Evolutionary conservation across 2,329 filamentous ascomycete genomes (phyloP).

Genomic region (Cytospora leucostoma): DNA sequence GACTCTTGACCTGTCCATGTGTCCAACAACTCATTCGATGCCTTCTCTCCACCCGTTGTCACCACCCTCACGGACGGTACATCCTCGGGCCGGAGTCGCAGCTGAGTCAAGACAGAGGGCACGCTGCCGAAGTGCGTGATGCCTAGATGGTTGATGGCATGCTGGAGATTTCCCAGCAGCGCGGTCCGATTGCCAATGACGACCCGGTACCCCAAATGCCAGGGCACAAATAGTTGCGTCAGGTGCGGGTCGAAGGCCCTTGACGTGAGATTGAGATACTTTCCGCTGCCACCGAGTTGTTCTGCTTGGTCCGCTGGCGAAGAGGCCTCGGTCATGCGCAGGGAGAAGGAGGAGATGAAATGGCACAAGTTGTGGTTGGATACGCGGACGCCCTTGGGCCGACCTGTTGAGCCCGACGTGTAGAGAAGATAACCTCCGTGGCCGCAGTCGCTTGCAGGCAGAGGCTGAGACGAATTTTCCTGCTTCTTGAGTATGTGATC

Average conservation of each 20-base stretch:
- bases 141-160: constrained; percentile 13
- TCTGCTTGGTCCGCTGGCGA: constrained; percentile 17
- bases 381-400: constrained; percentile 39
- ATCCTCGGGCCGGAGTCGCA: constrained; percentile 13
- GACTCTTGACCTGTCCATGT: constrained; percentile 3
- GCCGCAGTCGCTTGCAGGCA: background rate
- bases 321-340: constrained; percentile 27
- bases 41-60: constrained; percentile 39
- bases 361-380: constrained; percentile 30
- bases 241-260: constrained; percentile 29
- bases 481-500: constrained; percentile 12
- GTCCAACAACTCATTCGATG: constrained; percentile 28
- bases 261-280: constrained; percentile 27
- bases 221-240: constrained; percentile 32
- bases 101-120: constrained; percentile 18
- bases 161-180: constrained; percentile 16
- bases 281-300: constrained; percentile 31
- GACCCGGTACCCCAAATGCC: constrained; percentile 28
- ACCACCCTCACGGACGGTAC: constrained; percentile 32
- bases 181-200: constrained; percentile 25
- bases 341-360: constrained; percentile 26
- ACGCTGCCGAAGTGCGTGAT: constrained; percentile 19
- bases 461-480: background rate
- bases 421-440: constrained; percentile 36
- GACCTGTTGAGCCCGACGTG: constrained; percentile 39